These are phyloP conservation scores for Suillus alpinus DNA, from an alignment of 768 basidiomycete genomes.

Conservation along the genomic window DNA sequence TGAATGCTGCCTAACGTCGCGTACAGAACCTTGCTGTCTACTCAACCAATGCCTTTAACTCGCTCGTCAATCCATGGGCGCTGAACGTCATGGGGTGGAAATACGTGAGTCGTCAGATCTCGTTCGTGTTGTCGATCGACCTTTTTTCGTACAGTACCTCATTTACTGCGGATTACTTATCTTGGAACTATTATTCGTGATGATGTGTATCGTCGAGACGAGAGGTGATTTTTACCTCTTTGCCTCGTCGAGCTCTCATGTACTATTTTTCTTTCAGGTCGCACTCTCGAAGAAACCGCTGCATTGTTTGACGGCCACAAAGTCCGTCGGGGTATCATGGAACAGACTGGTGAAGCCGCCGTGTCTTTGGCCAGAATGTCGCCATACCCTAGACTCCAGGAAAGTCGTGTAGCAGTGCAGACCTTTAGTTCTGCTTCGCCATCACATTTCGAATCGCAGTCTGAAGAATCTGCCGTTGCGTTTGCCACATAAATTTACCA, in stretches of 20 bases:
- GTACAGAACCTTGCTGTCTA: constrained; percentile 59
- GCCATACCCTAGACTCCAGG: background rate
- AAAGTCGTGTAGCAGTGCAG: background rate
- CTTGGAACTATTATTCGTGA: constrained; percentile 58
- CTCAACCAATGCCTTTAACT: constrained; percentile 72
- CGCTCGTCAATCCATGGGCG: constrained; percentile 78
- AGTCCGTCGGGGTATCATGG: constrained; percentile 38
- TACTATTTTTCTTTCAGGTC: constrained; percentile 32
- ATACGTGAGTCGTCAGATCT: constrained; percentile 29
- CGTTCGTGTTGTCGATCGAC: background rate
- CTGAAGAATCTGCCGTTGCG: background rate
- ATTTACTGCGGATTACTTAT: constrained; percentile 67
- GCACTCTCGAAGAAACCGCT: constrained; percentile 73
- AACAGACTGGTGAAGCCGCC: constrained; percentile 51
- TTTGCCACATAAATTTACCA: background rate
- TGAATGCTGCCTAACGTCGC: background rate
- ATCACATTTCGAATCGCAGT: background rate
- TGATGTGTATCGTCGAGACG: constrained; percentile 58
- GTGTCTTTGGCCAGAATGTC: constrained; percentile 20
- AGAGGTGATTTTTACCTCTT: constrained; percentile 40
- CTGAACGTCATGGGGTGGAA: constrained; percentile 50
- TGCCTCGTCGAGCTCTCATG: constrained; percentile 11
- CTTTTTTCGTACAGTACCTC: constrained; percentile 38
- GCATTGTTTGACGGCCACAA: constrained; percentile 61
- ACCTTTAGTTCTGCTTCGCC: background rate